Conservation (phyloP, 2,329 filamentous ascomycete species). For the Tolypocladium amazonense region DNA sequence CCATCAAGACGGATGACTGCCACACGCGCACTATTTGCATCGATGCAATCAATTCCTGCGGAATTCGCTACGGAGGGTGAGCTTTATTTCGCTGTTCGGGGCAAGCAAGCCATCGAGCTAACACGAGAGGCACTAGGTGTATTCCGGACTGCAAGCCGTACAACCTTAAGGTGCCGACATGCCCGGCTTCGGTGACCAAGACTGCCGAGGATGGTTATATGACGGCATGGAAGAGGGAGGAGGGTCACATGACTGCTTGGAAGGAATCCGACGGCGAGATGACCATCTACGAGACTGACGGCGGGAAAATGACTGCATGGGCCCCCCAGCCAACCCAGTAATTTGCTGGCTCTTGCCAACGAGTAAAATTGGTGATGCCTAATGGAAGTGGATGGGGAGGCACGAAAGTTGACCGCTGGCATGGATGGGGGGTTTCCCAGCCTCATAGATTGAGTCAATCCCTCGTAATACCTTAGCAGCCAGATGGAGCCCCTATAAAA, state of each 20-base stretch:
- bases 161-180: conserved; percentile 7
- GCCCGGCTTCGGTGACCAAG: conserved; percentile 3
- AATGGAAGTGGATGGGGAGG: not conserved
- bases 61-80: conserved; percentile 13
- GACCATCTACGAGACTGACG: conserved; percentile 1
- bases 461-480: not conserved
- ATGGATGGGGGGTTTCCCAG: no score
- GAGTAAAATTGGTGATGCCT: not conserved
- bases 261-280: not conserved
- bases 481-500: not conserved
- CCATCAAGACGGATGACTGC: conserved; percentile 9
- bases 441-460: not conserved
- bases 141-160: conserved; percentile 12
- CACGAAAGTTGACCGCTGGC: not conserved
- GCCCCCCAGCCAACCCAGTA: conserved; percentile 2
- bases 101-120: not conserved
- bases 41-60: conserved; percentile 13
- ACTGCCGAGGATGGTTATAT: not conserved
- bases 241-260: not conserved
- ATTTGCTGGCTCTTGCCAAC: not conserved
- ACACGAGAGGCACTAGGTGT: conserved; percentile 6
- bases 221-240: not conserved
- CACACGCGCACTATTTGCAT: conserved; percentile 13
- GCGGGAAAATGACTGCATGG: conserved; percentile 2
- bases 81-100: not conserved